Conservation (phyloP, 768 basidiomycete species). For the Boletus huronensis region DNA sequence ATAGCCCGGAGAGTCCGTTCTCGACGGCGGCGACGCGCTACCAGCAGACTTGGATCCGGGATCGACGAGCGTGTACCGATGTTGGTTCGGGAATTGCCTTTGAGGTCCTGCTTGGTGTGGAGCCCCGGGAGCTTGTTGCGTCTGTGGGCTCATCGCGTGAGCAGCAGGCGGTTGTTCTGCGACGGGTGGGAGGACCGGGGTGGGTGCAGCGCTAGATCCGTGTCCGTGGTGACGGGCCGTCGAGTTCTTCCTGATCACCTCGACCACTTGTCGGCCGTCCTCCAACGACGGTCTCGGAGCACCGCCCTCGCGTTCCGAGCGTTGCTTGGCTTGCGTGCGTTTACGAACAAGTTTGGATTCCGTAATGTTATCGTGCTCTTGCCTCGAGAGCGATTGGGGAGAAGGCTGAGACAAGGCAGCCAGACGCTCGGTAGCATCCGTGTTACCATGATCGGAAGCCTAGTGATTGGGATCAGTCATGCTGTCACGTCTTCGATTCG, state of each 20-base stretch:
- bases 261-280: constrained; percentile 47
- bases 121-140: not conserved
- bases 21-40: constrained; percentile 10
- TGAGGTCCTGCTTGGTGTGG: constrained; percentile 1
- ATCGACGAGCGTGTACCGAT: constrained; percentile 50
- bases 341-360: constrained; percentile 79
- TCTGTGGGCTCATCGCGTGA: not conserved
- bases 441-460: constrained; percentile 76
- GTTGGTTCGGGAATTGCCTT: constrained; percentile 34
- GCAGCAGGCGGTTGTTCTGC: constrained; percentile 12
- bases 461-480: constrained; percentile 26
- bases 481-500: not conserved
- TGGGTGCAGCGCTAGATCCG: constrained; percentile 5
- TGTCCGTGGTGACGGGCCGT: constrained; percentile 20
- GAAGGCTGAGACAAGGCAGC: constrained; percentile 58
- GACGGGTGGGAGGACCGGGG: constrained; percentile 10
- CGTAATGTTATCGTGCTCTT: constrained; percentile 78
- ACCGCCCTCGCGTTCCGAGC: constrained; percentile 36
- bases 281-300: constrained; percentile 18
- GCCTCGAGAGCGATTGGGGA: constrained; percentile 65
- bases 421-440: constrained; percentile 75
- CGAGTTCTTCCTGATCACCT: constrained; percentile 53
- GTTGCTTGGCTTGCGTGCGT: constrained; percentile 68
- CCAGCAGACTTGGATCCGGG: constrained; percentile 26
- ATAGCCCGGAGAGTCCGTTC: constrained; percentile 24